These are phyloP conservation scores for Exophiala spinifera DNA, from an alignment of 2,329 filamentous ascomycete genomes.

Conservation along the genomic window DNA sequence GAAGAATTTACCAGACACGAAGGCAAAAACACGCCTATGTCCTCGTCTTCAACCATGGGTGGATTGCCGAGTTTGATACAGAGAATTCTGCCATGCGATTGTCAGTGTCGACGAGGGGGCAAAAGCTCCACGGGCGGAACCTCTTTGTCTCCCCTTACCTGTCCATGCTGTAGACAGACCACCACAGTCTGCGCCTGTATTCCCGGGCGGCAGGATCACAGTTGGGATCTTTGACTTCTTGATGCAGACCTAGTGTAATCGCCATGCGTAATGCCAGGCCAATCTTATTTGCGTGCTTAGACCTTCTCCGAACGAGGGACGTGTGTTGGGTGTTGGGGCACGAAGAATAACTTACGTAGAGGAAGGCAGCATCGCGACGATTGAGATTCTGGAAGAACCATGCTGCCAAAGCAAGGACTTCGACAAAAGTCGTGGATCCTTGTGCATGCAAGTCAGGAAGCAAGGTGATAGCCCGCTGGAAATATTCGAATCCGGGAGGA, in stretches of 20 bases:
- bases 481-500: slow-evolving; percentile 55
- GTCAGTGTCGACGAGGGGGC: too few relatives aligned
- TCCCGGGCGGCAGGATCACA: slow-evolving; percentile 45
- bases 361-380: slow-evolving; percentile 51
- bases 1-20: too few relatives aligned
- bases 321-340: too few relatives aligned
- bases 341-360: too few relatives aligned
- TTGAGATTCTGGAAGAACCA: slow-evolving; percentile 59
- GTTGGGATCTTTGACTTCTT: slow-evolving; percentile 43
- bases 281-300: too few relatives aligned
- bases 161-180: slow-evolving; percentile 55
- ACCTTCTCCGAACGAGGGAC: too few relatives aligned
- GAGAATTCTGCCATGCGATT: too few relatives aligned
- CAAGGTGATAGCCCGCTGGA: slow-evolving; percentile 50
- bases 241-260: slow-evolving; percentile 53
- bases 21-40: too few relatives aligned
- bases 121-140: too few relatives aligned
- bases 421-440: slow-evolving; percentile 52
- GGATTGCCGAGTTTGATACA: too few relatives aligned
- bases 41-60: too few relatives aligned
- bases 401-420: slow-evolving; percentile 52
- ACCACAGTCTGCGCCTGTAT: slow-evolving; percentile 53
- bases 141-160: slow-evolving; percentile 36
- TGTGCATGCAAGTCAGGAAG: slow-evolving; percentile 56
- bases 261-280: slow-evolving; percentile 56